phyloP scores from a whole-genome alignment of 2,329 filamentous ascomycete species.

The Trichoderma aggressivum region DNA sequence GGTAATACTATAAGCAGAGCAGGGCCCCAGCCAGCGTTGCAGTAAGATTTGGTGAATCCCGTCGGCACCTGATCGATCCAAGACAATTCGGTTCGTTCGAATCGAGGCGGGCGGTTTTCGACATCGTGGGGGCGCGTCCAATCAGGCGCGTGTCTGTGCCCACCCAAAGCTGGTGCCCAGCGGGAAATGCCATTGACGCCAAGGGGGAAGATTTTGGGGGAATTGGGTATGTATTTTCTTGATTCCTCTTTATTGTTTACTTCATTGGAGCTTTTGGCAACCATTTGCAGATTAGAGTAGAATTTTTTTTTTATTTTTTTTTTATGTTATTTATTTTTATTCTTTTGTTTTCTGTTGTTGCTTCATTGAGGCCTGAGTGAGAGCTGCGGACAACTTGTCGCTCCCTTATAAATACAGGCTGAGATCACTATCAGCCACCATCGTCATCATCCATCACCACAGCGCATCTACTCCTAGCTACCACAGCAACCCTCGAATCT shows the following conservation, averaged over 20 bases:
- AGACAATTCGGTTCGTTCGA: background rate
- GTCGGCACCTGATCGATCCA: conserved; percentile 7
- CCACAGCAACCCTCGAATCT: background rate
- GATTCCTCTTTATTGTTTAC: background rate
- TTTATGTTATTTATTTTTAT: background rate
- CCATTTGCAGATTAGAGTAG: background rate
- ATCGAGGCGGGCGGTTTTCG: conserved; percentile 8
- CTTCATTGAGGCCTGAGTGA: background rate
- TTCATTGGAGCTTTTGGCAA: background rate
- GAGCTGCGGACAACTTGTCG: background rate
- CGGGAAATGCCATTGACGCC: background rate
- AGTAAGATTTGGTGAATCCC: background rate
- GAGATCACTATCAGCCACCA: background rate
- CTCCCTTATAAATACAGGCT: background rate
- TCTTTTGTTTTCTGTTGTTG: background rate
- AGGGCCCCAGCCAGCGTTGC: background rate
- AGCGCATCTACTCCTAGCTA: background rate
- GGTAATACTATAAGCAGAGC: background rate
- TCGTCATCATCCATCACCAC: background rate
- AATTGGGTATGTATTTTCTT: background rate
- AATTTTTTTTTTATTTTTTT: background rate
- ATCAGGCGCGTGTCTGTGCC: conserved; percentile 21
- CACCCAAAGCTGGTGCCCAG: background rate
- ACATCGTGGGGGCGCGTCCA: conserved; percentile 21
- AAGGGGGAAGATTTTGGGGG: background rate